Evolutionary conservation across 169 alveolate species (phyloP), one percentile per base, ranked within the genome.

Genomic region (Eimeria falciformis): DNA sequence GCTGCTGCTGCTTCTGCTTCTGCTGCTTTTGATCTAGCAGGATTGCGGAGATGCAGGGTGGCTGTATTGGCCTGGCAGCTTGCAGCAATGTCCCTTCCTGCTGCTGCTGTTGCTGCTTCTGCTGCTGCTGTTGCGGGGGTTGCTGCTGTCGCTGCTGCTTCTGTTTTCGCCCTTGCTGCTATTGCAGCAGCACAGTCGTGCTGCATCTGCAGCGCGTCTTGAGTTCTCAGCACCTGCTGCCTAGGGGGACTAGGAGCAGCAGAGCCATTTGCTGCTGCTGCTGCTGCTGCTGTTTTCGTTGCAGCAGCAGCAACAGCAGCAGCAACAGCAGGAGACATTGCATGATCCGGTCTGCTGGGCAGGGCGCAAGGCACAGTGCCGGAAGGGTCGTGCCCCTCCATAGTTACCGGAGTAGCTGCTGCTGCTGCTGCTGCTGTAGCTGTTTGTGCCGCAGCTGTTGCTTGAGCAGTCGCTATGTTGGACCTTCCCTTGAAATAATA

Each of bases 71-170:
- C 18, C 62, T 50, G 62, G 33, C 73, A 6, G 37, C 7, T 14
- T 18, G 73, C 33, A n/a, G 73, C 25, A n/a, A 18, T n/a, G 33
- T 7, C 37, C n/a, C n/a, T 50, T 50, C 14, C 14, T 50, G 14
- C 7, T 18, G 37, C n/a, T n/a, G 73, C 73, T 14, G 73, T 9
- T 62, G 73, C 73, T 18, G 73, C 73, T 14, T n/a, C 73, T 62
- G 73, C 73, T 18, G 73, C 73, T 18, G 73, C 25, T 18, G 17
- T 29, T 18, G 73, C 73, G n/a, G 29, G 37, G 7, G 37, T 29
- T 62, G 73, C 73, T 62, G 73, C 73, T 62, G 25, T n/a, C n/a
- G 73, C 73, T 62, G 73, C 73, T 0, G 73, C 73, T 62, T n/a
- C 46, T 62, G 73, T 29, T n/a, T 7, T 12, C n/a, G 73, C 73